Evolutionary conservation across 2,329 filamentous ascomycete species (phyloP), one percentile per base, ranked within the genome.

Genomic region (Calonectria leucothoes): DNA sequence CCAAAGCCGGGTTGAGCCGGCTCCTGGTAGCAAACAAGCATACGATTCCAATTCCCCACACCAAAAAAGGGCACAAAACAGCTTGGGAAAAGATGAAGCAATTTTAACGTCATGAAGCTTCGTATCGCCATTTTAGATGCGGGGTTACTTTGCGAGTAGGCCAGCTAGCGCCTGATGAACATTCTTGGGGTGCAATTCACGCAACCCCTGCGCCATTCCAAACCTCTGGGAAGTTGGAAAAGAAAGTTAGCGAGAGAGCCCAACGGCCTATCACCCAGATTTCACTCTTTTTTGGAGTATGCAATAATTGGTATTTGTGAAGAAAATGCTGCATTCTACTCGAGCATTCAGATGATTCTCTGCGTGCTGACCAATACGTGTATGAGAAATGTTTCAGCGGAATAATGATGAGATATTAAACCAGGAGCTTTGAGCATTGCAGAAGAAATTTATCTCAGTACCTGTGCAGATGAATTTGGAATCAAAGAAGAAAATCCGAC

Each of bases 261-360:
- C 42, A 23, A 23, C 20, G 8, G n/a, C 6, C 7, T 4, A 10
- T 0, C 4, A 3, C 12, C n/a, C 3, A 5, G n/a, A n/a, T n/a
- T n/a, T n/a, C n/a, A n/a, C n/a, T n/a, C n/a, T n/a, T n/a, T n/a
- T n/a, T n/a, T n/a, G n/a, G n/a, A n/a, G n/a, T n/a, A n/a, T n/a
- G n/a, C n/a, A n/a, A n/a, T n/a, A n/a, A n/a, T n/a, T n/a, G n/a
- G n/a, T n/a, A n/a, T n/a, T n/a, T n/a, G n/a, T n/a, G n/a, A n/a
- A n/a, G n/a, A n/a, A n/a, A n/a, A n/a, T n/a, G n/a, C n/a, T n/a
- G n/a, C n/a, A n/a, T n/a, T n/a, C n/a, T n/a, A n/a, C n/a, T n/a
- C n/a, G n/a, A n/a, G n/a, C n/a, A n/a, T n/a, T n/a, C n/a, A n/a
- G n/a, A n/a, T n/a, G n/a, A n/a, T n/a, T n/a, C n/a, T n/a, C n/a